Base-by-base conservation (phyloP, 1,284 basidiomycete genomes). In the Stereum hirsutum region DNA sequence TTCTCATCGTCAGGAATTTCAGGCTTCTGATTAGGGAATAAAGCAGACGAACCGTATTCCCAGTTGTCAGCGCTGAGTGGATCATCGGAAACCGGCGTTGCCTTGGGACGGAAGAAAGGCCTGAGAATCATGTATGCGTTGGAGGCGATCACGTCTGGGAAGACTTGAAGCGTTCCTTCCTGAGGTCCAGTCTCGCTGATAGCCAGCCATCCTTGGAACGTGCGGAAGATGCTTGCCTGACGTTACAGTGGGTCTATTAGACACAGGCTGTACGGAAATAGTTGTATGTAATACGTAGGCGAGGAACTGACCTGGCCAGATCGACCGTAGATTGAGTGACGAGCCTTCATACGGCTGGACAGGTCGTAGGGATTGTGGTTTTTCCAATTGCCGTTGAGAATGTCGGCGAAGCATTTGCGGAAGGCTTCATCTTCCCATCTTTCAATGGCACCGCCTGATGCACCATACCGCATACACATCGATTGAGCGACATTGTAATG, bases 91-190 rank as follows among this genome's bases (percentile, higher is more conserved):
- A 63, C 59, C 6, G 55, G 43, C 1, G 66, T 53, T 14, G 72
- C 64, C 7, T 62, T 62, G 2, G 70, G 73, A 19, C 65, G 69
- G 73, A 94, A 92, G 68, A 95, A 89, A 0, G 90, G 90, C 1
- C 89, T 75, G 2, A 95, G 69, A 20, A 92, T 82, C 46, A 75
- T 75, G 60, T 93, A 93, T 0, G 87, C 78, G 41, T 87, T 88
- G 8, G 82, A 78, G 19, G 90, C 67, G 6, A 72, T 54, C 7
- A 94, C 66, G 51, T 83, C 71, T 0, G 90, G 89, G 61, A 88
- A 89, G 11, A 92, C 82, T 51, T 67, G 70, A 3, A 93, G 66
- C 0, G 89, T 93, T 12, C 91, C 89, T 56, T 93, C 74, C 1
- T 67, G 72, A 0, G 87, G 85, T 0, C 69, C 80, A 0, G 81